Percentiles rank a stretch among this genome's conserved stretches.
Evolutionary conservation across 495 filamentous ascomycete genomes (phyloP).

Genomic region (Durotheca rogersii): DNA sequence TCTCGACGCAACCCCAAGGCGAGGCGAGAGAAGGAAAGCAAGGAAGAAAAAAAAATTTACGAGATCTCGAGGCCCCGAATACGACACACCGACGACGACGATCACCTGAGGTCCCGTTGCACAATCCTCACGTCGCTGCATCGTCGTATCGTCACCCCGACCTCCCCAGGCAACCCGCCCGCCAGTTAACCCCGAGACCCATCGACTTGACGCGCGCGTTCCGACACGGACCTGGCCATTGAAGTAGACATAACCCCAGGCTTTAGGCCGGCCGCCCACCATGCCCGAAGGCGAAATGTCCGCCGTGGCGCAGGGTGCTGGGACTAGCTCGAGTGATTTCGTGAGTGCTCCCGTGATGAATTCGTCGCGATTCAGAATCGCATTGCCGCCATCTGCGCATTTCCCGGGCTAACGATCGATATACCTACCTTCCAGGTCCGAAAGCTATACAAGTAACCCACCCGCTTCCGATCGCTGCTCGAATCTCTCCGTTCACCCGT

Average conservation of each 20-base stretch:
- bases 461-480: slow-evolving; percentile 3
- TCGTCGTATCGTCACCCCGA: slow-evolving; percentile 18
- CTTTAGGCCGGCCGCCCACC: slow-evolving; percentile 31
- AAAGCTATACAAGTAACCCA: slow-evolving; percentile 89
- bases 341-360: slow-evolving; percentile 45
- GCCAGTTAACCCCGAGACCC: slow-evolving; percentile 6
- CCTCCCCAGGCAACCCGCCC: slow-evolving; percentile 2
- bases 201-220: slow-evolving; percentile 21
- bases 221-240: slow-evolving; percentile 13
- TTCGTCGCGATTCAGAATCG: slow-evolving; percentile 13
- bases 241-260: slow-evolving; percentile 4
- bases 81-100: slow-evolving; percentile 24
- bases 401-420: slow-evolving; percentile 19
- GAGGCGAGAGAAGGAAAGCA: too few species aligned
- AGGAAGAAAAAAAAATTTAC: too few species aligned
- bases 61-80: slow-evolving; percentile 19
- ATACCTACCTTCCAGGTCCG: slow-evolving; percentile 66
- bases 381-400: slow-evolving; percentile 24
- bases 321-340: slow-evolving; percentile 53
- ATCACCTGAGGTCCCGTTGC: slow-evolving; percentile 22
- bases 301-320: slow-evolving; percentile 42
- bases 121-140: slow-evolving; percentile 13
- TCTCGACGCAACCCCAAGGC: slow-evolving; percentile 21
- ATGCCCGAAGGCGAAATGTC: slow-evolving; percentile 47
- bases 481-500: slow-evolving; percentile 4